Percentiles rank a stretch among this genome's conserved stretches.
These are phyloP conservation scores for Graphilbum sp. DNA, from an alignment of 2,329 filamentous ascomycete species.

Conservation along the genomic window DNA sequence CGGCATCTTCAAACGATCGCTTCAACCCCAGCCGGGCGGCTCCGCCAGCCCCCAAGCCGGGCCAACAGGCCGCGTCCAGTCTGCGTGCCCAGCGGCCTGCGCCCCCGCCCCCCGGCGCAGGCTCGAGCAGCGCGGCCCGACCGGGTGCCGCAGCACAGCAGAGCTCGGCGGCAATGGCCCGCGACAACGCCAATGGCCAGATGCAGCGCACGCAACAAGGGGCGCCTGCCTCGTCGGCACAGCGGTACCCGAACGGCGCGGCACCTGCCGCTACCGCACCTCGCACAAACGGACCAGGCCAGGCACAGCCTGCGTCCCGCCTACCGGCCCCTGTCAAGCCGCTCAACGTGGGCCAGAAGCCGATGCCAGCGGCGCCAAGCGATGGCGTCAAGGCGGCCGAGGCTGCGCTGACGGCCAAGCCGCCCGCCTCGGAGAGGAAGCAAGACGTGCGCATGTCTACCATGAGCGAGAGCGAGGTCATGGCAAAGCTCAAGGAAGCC, in stretches of 20 bases:
- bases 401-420: conserved; percentile 73
- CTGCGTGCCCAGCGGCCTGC: conserved; percentile 65
- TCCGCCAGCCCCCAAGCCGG: conserved; percentile 51
- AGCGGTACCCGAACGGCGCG: conserved; percentile 42
- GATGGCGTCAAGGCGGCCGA: conserved; percentile 82
- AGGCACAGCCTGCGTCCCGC: conserved; percentile 27
- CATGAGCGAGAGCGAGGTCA: conserved; percentile 94
- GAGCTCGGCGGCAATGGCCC: conserved; percentile 22
- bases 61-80: conserved; percentile 35
- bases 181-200: conserved; percentile 20
- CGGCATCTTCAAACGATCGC: conserved; percentile 36
- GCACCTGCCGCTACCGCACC: conserved; percentile 32
- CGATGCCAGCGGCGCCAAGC: conserved; percentile 24
- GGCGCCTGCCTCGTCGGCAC: conserved; percentile 28
- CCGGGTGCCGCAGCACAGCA: conserved; percentile 30
- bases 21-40: conserved; percentile 79
- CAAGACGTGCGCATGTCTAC: conserved; percentile 97
- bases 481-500: conserved; percentile 85
- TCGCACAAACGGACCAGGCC: conserved; percentile 28
- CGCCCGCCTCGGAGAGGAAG: conserved; percentile 51
- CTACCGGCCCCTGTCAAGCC: conserved; percentile 56
- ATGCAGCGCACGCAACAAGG: conserved; percentile 27
- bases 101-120: conserved; percentile 45
- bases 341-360: conserved; percentile 58
- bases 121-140: conserved; percentile 23